Conservation (phyloP, 2,329 filamentous ascomycete species). For the Colletotrichum destructivum region DNA sequence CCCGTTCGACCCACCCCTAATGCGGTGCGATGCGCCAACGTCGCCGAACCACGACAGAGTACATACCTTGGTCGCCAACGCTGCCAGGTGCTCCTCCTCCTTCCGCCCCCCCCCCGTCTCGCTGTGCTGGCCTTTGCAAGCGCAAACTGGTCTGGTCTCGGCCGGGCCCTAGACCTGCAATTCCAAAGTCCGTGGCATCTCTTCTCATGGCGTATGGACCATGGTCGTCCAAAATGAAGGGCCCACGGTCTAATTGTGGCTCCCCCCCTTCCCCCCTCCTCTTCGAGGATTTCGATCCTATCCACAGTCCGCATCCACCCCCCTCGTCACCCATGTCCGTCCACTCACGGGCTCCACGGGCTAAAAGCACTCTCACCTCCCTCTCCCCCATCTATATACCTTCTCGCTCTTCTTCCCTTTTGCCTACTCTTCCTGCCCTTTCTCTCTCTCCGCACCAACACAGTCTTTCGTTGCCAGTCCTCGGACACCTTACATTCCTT, state of each 20-base stretch:
- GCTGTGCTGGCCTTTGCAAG: constrained; percentile 9
- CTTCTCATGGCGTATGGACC: constrained; percentile 3
- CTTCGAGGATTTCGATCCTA: constrained; percentile 38
- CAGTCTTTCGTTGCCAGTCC: constrained; percentile 44
- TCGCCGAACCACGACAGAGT: constrained; percentile 11
- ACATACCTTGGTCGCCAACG: neutral
- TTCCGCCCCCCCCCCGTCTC: neutral
- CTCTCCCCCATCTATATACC: constrained; percentile 37
- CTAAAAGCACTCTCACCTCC: constrained; percentile 41
- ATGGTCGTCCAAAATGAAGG: constrained; percentile 36
- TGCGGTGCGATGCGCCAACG: constrained; percentile 32
- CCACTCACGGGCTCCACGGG: constrained; percentile 26
- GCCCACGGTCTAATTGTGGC: constrained; percentile 34
- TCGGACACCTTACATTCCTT: constrained; percentile 44
- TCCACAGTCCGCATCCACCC: constrained; percentile 32
- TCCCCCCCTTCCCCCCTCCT: neutral
- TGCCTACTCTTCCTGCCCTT: constrained; percentile 14
- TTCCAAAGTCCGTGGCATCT: constrained; percentile 27
- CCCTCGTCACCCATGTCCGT: constrained; percentile 14
- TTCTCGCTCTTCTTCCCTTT: constrained; percentile 18
- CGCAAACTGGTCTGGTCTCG: constrained; percentile 23
- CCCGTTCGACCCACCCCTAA: constrained; percentile 31
- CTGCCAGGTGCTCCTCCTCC: neutral
- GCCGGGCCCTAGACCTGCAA: constrained; percentile 33
- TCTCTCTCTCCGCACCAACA: constrained; percentile 27